A percentile compares a stretch with the other conserved stretches of the same genome.
phyloP scores from a whole-genome alignment of 495 filamentous ascomycete species.

The Glonium stellatum region DNA sequence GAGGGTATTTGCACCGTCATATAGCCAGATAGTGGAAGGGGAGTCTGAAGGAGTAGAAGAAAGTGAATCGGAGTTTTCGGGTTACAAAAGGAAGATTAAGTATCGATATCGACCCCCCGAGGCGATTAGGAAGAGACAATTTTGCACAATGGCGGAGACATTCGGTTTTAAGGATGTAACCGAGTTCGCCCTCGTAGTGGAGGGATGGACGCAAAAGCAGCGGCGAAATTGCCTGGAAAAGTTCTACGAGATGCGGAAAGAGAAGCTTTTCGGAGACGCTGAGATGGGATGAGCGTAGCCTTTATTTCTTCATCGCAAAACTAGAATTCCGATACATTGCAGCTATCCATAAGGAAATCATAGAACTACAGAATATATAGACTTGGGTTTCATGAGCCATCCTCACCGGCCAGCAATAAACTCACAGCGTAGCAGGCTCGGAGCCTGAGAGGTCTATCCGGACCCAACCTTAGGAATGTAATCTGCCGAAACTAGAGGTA shows the following conservation, averaged over 20 bases:
- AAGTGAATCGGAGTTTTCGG: not conserved
- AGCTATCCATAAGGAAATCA: no score
- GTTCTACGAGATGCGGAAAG: constrained; percentile 63
- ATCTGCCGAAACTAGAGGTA: no score
- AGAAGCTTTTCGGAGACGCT: constrained; percentile 5
- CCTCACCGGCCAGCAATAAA: no score
- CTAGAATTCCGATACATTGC: no score
- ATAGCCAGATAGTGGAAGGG: constrained; percentile 12
- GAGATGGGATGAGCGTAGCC: not conserved
- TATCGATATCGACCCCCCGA: constrained; percentile 70
- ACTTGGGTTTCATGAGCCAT: no score
- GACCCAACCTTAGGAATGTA: no score
- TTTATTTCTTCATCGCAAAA: not conserved
- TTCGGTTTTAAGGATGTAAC: constrained; percentile 70
- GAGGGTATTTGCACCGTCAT: constrained; percentile 19
- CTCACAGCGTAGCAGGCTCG: no score
- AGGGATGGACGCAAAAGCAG: constrained; percentile 86
- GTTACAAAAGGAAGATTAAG: constrained; percentile 34
- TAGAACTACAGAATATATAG: no score
- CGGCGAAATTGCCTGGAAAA: constrained; percentile 68
- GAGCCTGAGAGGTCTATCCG: no score
- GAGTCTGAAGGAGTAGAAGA: constrained; percentile 6
- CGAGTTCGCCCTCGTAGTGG: constrained; percentile 89
- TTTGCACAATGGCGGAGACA: constrained; percentile 78
- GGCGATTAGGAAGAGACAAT: constrained; percentile 72